Base-by-base conservation (phyloP, 805 yeast genomes). In the Kurtzmaniella fragi region DNA sequence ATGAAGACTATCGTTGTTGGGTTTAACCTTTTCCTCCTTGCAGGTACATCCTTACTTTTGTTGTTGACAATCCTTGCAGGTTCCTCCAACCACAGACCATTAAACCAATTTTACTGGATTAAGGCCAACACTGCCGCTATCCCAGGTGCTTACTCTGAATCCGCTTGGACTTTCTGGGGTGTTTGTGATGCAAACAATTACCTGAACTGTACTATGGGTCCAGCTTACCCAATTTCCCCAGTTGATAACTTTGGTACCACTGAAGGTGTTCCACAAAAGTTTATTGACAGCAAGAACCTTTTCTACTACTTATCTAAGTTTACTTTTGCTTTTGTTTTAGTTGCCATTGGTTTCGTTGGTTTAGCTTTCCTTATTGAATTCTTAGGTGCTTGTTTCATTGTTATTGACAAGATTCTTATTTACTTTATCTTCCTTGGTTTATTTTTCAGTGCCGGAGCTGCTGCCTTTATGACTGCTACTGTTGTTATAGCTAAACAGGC, bases 201-300 rank as follows among this genome's bases (percentile, higher is more conserved):
- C 64, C 59, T 78, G 32, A 42, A 59, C 15, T 73, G 73, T 53
- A 56, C 60, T 34, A 57, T 71, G 32, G 77, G 79, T 11, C 84
- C 96, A 14, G 97, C 86, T n/a, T 81, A 72, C 62, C 88, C 96
- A 32, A 78, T 89, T 56, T 84, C 95, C 17, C 96, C 96, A 23
- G 75, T 61, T 34, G 78, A 77, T 51, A 86, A 87, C 66, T 88
- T 88, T 51, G 70, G 70, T 39, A 69, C 81, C 38, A 53, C 65
- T 14, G 50, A 49, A 2, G 71, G 67, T 42, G 71, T 83, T 26
- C 89, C 89, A 37, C 39, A 50, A 4, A 70, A 67, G 41, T 83
- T 83, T 40, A 55, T 75, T 44, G 55, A 56, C 39, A 69, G 73
- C 60, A 75, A 85, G 67, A 67, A 73, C 48, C 61, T 75, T 12